Evolutionary conservation across 2,329 filamentous ascomycete genomes (phyloP).

Genomic region (Colletotrichum lini): DNA sequence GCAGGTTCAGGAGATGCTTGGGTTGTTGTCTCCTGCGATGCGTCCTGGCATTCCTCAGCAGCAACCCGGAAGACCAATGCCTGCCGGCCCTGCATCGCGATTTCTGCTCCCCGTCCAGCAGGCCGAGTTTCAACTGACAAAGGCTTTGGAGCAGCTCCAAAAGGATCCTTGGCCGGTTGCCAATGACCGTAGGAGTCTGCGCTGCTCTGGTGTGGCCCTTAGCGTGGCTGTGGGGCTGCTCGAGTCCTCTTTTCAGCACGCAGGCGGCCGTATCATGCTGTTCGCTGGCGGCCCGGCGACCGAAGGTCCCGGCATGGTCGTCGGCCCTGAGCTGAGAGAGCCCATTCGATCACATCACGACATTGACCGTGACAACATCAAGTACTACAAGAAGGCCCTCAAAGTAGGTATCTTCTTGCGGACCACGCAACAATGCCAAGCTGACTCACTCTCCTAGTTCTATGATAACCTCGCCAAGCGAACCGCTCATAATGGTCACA

Average conservation of each 20-base stretch:
- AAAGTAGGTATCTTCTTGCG: conserved; percentile 73
- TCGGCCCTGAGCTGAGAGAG: conserved; percentile 94
- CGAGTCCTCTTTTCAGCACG: conserved; percentile 95
- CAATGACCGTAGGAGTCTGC: conserved; percentile 89
- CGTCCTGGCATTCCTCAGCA: conserved; percentile 82
- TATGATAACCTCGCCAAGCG: conserved; percentile 96
- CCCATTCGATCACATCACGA: conserved; percentile 98
- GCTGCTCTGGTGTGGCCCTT: conserved; percentile 96
- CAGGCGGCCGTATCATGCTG: conserved; percentile 95
- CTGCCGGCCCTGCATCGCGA: conserved; percentile 85
- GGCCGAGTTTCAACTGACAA: conserved; percentile 97
- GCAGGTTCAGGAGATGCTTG: conserved; percentile 99
- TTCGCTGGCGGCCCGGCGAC: conserved; percentile 96
- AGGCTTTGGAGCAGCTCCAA: conserved; percentile 93
- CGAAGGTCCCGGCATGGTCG: conserved; percentile 96
- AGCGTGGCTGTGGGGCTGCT: conserved; percentile 94
- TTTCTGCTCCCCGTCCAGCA: conserved; percentile 96
- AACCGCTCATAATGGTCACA: conserved; percentile 95
- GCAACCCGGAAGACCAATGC: conserved; percentile 81
- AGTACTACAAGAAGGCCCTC: conserved; percentile 99
- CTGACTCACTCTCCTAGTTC: conserved; percentile 71
- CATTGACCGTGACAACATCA: conserved; percentile 98
- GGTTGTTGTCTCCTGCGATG: conserved; percentile 79
- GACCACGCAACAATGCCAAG: not conserved
- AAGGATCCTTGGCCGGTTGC: conserved; percentile 98